Evolutionary conservation across 306 rosid species (phyloP), one percentile per base, ranked within the genome.

Genomic region (Cicer bijugum): DNA sequence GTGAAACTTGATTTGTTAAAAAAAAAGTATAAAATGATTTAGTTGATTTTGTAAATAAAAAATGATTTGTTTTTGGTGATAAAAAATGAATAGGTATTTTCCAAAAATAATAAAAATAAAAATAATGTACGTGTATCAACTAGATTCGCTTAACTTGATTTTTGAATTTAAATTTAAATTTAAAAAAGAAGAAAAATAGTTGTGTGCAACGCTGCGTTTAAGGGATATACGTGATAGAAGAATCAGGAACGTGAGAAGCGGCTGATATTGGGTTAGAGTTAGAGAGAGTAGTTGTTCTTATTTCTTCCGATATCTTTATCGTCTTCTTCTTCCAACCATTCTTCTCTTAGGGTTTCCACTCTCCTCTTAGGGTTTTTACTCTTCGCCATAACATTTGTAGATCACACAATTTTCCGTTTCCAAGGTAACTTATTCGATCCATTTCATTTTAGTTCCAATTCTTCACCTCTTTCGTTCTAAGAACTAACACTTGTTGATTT

Each of bases 211-310:
- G 66, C 44, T 2, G 81, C 84, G 78, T 75, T 81, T 75, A 9
- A 28, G 42, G 43, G 61, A 69, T 70, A 69, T 43, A 75, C 12
- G 9, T 62, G 5, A 67, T 33, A 45, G 77, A 81, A 75, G 77
- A 70, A 81, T 75, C 81, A 62, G 4, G 84, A 81, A 62, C 72
- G 62, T 43, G 69, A 60, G 75, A 61, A 35, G 79, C 79, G 79
- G 80, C 78, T 74, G 50, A 56, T 19, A 79, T 79, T 12, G 77
- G 62, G 74, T 56, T 67, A 53, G 28, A 23, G 28, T 23, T 23
- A 47, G 70, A 58, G 68, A 56, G 33, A 23, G 6, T 12, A 33
- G 43, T 59, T 7, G 10, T 58, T 3, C 2, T 59, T 48, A 15
- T 57, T 60, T 16, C 17, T 58, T 6, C 37, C 37, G 33, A 39